These are phyloP conservation scores for Leccinum uliginosum DNA, from an alignment of 768 basidiomycete genomes.

Conservation along the genomic window DNA sequence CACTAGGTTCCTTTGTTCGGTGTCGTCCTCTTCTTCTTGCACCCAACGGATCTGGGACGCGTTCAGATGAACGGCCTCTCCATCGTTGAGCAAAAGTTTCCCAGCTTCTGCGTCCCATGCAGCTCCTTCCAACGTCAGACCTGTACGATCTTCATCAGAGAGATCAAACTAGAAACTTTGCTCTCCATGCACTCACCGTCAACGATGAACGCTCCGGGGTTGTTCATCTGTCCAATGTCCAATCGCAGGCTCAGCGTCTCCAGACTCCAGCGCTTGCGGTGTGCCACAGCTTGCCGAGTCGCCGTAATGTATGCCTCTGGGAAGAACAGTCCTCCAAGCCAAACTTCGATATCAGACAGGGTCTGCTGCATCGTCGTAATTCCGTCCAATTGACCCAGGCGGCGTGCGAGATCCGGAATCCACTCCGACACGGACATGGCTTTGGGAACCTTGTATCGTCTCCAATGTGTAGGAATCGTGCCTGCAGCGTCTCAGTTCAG, in stretches of 20 bases:
- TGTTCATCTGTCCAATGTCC: slow-evolving; percentile 76
- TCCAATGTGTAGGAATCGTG: slow-evolving; percentile 85
- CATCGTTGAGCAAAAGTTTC: slow-evolving; percentile 77
- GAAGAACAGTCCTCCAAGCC: slow-evolving; percentile 94
- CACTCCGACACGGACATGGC: slow-evolving; percentile 80
- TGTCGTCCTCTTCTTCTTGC: slow-evolving; percentile 44
- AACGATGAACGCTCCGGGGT: slow-evolving; percentile 76
- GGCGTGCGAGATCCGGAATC: slow-evolving; percentile 76
- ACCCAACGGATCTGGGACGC: slow-evolving; percentile 89
- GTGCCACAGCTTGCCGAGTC: slow-evolving; percentile 92
- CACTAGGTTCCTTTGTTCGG: slow-evolving; percentile 43
- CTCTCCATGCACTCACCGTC: slow-evolving; percentile 59
- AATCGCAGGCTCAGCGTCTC: slow-evolving; percentile 81
- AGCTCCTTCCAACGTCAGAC: slow-evolving; percentile 85
- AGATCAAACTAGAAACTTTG: not conserved
- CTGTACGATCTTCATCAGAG: slow-evolving; percentile 36
- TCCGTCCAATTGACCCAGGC: slow-evolving; percentile 77
- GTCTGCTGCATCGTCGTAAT: slow-evolving; percentile 54
- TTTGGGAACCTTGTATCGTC: slow-evolving; percentile 81
- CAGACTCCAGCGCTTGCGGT: slow-evolving; percentile 86
- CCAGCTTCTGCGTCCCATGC: slow-evolving; percentile 54
- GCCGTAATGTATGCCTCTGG: slow-evolving; percentile 97
- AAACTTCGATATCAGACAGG: slow-evolving; percentile 70
- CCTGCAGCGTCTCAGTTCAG: slow-evolving; percentile 42
- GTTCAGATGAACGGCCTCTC: slow-evolving; percentile 70